Percentiles rank a stretch among this genome's conserved stretches.
Conservation (phyloP, 2,329 filamentous ascomycete species). For the Diaporthe helianthi region DNA sequence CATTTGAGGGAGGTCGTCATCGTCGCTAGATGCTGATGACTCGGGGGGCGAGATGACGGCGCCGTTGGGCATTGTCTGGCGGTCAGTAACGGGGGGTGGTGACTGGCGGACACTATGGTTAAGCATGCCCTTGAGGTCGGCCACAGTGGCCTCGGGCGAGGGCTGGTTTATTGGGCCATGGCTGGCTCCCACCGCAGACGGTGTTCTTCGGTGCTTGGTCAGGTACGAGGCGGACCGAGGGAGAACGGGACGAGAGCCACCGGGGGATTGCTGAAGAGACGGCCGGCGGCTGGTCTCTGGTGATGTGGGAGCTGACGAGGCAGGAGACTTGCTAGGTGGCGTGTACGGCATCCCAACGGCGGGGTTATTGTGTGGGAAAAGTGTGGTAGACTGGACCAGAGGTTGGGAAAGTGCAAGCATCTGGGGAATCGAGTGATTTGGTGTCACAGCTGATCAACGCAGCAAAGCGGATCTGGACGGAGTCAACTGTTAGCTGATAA, state of each 20-base stretch:
- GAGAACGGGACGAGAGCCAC: conserved; percentile 57
- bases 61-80: conserved; percentile 76
- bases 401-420: conserved; percentile 27
- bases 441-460: conserved; percentile 35
- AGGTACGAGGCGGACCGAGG: conserved; percentile 72
- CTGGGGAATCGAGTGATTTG: not conserved
- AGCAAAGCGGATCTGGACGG: conserved; percentile 35
- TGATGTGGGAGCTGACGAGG: conserved; percentile 63
- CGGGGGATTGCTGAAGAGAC: conserved; percentile 55
- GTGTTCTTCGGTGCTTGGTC: conserved; percentile 66
- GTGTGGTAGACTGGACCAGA: not conserved
- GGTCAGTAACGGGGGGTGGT: conserved; percentile 79
- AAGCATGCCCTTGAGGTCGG: conserved; percentile 56
- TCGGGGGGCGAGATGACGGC: conserved; percentile 93
- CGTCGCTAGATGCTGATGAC: conserved; percentile 81
- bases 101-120: conserved; percentile 77
- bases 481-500: not conserved
- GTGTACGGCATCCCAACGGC: conserved; percentile 81
- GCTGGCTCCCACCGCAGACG: conserved; percentile 49
- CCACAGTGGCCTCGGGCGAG: conserved; percentile 58
- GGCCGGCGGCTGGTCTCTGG: conserved; percentile 65
- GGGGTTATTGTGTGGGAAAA: conserved; percentile 36
- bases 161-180: conserved; percentile 48
- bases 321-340: conserved; percentile 74
- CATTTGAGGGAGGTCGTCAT: conserved; percentile 66